phyloP scores from a whole-genome alignment of 306 rosid genomes.

The Rosa chinensis region DNA sequence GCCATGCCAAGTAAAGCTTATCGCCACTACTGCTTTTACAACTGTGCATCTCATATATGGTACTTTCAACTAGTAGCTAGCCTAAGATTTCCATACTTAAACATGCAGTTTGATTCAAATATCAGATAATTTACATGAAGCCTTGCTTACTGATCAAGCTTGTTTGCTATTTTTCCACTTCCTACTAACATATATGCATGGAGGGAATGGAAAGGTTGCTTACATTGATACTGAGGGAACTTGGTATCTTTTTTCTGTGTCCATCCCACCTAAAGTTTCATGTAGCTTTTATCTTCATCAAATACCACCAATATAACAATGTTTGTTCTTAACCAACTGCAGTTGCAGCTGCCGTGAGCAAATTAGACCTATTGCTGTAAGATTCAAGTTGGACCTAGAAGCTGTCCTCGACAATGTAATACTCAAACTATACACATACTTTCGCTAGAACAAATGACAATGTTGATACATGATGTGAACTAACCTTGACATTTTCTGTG shows the following conservation, averaged over 20 bases:
- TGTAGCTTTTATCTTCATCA: too few relatives aligned
- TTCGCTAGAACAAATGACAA: too few relatives aligned
- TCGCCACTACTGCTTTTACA: not conserved
- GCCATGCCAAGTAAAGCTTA: not conserved
- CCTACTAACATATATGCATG: constrained; percentile 82
- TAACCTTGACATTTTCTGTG: constrained; percentile 25
- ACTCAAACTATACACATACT: too few relatives aligned
- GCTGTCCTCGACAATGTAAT: constrained; percentile 90
- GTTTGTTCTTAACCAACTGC: constrained; percentile 35
- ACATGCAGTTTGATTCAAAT: not conserved
- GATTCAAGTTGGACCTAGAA: constrained; percentile 94
- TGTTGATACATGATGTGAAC: constrained; percentile 16
- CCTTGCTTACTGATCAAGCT: constrained; percentile 25
- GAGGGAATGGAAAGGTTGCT: constrained; percentile 98
- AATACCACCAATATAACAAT: not conserved
- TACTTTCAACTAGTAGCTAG: too few relatives aligned
- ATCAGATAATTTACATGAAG: not conserved
- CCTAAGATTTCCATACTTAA: not conserved
- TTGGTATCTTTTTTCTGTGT: constrained; percentile 55
- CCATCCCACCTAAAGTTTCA: too few relatives aligned
- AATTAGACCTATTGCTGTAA: constrained; percentile 86
- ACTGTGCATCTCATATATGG: too few relatives aligned
- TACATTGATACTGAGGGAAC: constrained; percentile 98
- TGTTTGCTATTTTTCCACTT: constrained; percentile 49
- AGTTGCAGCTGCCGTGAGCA: constrained; percentile 83